Evolutionary conservation across 1,284 basidiomycete species (phyloP).

Genomic region (Gastroboletus turbinatus): DNA sequence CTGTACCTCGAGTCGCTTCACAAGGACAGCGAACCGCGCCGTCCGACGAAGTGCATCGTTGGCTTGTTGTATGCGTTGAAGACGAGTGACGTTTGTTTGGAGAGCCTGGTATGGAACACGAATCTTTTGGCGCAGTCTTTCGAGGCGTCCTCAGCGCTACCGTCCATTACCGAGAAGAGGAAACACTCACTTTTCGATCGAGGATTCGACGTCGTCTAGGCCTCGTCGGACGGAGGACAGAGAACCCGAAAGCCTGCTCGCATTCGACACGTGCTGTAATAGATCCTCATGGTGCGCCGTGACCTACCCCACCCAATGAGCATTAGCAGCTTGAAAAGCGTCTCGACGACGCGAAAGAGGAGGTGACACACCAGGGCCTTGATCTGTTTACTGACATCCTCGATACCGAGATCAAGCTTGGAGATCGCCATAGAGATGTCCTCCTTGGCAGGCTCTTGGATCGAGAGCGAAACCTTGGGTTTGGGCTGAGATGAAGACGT

Average conservation of each 20-base stretch:
- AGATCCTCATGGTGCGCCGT: slow-evolving; percentile 73
- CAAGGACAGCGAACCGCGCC: slow-evolving; percentile 80
- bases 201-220: slow-evolving; percentile 63
- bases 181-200: slow-evolving; percentile 64
- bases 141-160: slow-evolving; percentile 5
- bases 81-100: slow-evolving; percentile 63
- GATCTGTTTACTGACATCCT: slow-evolving; percentile 87
- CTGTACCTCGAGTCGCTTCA: slow-evolving; percentile 77
- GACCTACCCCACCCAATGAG: slow-evolving; percentile 43
- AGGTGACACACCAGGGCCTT: slow-evolving; percentile 66
- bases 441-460: slow-evolving; percentile 68
- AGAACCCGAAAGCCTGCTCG: slow-evolving; percentile 62
- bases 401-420: slow-evolving; percentile 80
- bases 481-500: slow-evolving; percentile 28
- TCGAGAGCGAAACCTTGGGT: slow-evolving; percentile 35
- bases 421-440: slow-evolving; percentile 86
- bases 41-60: slow-evolving; percentile 81
- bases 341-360: no score
- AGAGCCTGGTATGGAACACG: slow-evolving; percentile 78
- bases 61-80: slow-evolving; percentile 77
- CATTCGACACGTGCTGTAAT: slow-evolving; percentile 68
- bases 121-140: slow-evolving; percentile 81
- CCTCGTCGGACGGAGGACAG: slow-evolving; percentile 62
- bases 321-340: no score
- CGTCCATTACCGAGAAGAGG: not conserved